These are phyloP conservation scores for Closterium sp. DNA, from an alignment of 139 green algal genomes.

Conservation along the genomic window DNA sequence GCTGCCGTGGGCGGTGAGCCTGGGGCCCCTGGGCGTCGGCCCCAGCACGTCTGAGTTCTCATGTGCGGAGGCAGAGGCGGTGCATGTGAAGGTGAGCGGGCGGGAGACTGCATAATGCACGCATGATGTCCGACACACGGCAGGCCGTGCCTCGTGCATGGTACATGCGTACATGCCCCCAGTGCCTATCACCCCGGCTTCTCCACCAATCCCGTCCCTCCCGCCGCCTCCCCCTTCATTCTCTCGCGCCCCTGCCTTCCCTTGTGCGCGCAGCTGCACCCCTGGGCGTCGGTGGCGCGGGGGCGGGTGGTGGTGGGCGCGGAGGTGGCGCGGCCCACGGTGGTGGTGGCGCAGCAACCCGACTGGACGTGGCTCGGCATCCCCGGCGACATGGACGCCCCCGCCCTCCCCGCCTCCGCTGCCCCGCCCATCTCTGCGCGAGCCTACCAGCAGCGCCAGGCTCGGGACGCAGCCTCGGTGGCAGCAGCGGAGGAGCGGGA, in stretches of 20 bases:
- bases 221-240: not conserved
- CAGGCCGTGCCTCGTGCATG: too few relatives aligned
- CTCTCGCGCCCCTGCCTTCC: not conserved
- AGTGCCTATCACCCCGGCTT: too few relatives aligned
- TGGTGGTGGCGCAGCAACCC: slow-evolving; percentile 14
- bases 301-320: slow-evolving; percentile 26
- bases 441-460: not conserved
- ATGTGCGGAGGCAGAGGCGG: slow-evolving; percentile 12
- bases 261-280: not conserved
- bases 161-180: too few relatives aligned
- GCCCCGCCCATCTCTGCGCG: not conserved
- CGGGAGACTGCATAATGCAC: too few relatives aligned
- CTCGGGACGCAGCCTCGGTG: not conserved
- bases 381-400: slow-evolving; percentile 18
- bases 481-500: not conserved
- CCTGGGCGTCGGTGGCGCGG: not conserved
- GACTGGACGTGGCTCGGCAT: slow-evolving; percentile 39
- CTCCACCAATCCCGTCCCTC: not conserved
- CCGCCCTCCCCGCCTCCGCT: not conserved
- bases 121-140: too few relatives aligned
- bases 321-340: not conserved
- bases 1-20: slow-evolving; percentile 1
- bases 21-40: slow-evolving; percentile 4
- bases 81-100: slow-evolving; percentile 31
- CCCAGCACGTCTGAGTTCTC: slow-evolving; percentile 22